Conservation (phyloP, 2,329 filamentous ascomycete genomes). For the Tolypocladium tropicale region DNA sequence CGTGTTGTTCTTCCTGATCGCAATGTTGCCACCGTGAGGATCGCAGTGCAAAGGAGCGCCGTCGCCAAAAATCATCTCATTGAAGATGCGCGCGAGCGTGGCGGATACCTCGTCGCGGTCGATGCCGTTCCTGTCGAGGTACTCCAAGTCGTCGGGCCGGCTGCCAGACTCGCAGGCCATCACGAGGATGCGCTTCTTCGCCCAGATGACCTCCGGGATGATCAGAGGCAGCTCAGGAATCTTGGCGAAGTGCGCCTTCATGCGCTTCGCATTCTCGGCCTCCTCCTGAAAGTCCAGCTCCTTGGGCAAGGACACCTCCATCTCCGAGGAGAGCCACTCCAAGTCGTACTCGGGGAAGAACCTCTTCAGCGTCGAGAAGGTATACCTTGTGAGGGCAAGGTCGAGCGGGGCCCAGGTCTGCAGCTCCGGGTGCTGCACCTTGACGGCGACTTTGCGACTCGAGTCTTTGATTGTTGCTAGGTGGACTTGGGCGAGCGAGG, state of each 20-base stretch:
- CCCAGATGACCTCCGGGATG: conserved; percentile 84
- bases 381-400: conserved; percentile 74
- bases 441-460: conserved; percentile 84
- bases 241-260: conserved; percentile 69
- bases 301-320: conserved; percentile 81
- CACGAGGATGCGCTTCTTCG: conserved; percentile 78
- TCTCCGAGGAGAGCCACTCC: conserved; percentile 89
- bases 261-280: conserved; percentile 71
- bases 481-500: conserved; percentile 91
- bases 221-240: conserved; percentile 70
- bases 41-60: conserved; percentile 90
- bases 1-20: conserved; percentile 66
- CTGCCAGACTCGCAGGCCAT: conserved; percentile 89
- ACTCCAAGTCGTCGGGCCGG: conserved; percentile 80
- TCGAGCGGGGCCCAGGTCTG: conserved; percentile 88
- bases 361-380: conserved; percentile 78
- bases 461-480: conserved; percentile 72
- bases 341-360: conserved; percentile 98
- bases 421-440: conserved; percentile 85
- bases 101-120: conserved; percentile 93
- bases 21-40: conserved; percentile 92
- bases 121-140: conserved; percentile 75
- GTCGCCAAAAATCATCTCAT: conserved; percentile 97
- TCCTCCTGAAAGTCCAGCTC: conserved; percentile 87
- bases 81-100: conserved; percentile 84